Conservation (phyloP, 129 eudicot species). For the Logfia minima region DNA sequence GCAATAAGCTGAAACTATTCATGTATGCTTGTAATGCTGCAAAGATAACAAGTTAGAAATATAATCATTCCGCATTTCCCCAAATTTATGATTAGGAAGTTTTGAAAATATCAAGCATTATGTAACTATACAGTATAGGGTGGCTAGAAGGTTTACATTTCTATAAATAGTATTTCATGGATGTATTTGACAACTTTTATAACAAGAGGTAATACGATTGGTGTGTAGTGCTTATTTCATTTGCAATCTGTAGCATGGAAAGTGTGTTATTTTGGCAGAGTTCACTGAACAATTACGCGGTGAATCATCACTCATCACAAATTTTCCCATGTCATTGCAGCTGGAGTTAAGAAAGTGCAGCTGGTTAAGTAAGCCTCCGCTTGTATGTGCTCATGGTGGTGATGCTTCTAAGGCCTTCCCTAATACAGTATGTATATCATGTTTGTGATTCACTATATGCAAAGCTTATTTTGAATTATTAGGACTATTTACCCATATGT, state of each 20-base stretch:
- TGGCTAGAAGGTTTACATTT: background rate
- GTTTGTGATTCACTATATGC: slow-evolving; percentile 11
- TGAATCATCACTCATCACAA: slow-evolving; percentile 15
- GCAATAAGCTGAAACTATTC: background rate
- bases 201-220: no score
- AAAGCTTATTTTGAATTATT: background rate
- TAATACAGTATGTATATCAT: slow-evolving; percentile 67
- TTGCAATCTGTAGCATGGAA: slow-evolving; percentile 1
- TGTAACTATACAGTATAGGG: background rate
- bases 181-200: no score
- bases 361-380: slow-evolving; percentile 77
- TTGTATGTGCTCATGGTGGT: slow-evolving; percentile 99
- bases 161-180: background rate
- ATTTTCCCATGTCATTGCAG: slow-evolving; percentile 47
- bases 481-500: background rate
- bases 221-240: background rate
- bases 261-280: background rate
- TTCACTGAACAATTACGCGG: background rate
- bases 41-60: background rate
- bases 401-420: slow-evolving; percentile 92
- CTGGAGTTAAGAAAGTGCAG: slow-evolving; percentile 63
- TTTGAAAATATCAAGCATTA: background rate
- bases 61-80: background rate
- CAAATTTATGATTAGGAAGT: background rate
- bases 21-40: background rate